A percentile compares a stretch with the other conserved stretches of the same genome.
Conservation (phyloP, 495 filamentous ascomycete species). For the Penicillium waksmanii region DNA sequence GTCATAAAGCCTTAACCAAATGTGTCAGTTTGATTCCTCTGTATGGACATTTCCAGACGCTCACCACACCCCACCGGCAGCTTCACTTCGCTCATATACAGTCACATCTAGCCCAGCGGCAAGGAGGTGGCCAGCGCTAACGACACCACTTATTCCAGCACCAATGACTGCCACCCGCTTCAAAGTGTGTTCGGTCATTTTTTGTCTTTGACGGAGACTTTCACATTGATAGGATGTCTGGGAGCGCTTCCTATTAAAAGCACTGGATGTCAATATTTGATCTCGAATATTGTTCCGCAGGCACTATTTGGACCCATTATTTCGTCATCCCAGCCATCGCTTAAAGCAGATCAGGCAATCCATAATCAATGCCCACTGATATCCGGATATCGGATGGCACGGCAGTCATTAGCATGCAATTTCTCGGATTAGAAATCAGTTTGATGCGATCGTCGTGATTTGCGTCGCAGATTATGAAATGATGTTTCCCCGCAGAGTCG, state of each 20-base stretch:
- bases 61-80: conserved; percentile 66
- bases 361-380: not conserved
- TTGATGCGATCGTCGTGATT: conserved; percentile 13
- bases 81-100: conserved; percentile 64
- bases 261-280: not conserved
- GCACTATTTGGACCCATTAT: conserved; percentile 17
- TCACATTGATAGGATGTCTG: not conserved
- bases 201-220: not conserved
- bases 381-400: conserved; percentile 9
- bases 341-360: not conserved
- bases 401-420: conserved; percentile 6
- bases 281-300: conserved; percentile 8
- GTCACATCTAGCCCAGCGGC: conserved; percentile 61
- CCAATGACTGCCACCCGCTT: conserved; percentile 67
- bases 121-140: conserved; percentile 63
- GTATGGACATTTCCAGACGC: conserved; percentile 5
- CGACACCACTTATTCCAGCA: conserved; percentile 70
- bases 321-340: conserved; percentile 19
- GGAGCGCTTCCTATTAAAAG: not conserved
- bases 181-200: conserved; percentile 29
- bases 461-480: conserved; percentile 19
- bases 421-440: conserved; percentile 6
- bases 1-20: conserved; percentile 55
- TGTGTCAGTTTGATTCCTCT: not conserved
- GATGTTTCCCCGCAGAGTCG: conserved; percentile 1